Evolutionary conservation across 148 eudicot species (phyloP).

Genomic region (Arbutus unedo): DNA sequence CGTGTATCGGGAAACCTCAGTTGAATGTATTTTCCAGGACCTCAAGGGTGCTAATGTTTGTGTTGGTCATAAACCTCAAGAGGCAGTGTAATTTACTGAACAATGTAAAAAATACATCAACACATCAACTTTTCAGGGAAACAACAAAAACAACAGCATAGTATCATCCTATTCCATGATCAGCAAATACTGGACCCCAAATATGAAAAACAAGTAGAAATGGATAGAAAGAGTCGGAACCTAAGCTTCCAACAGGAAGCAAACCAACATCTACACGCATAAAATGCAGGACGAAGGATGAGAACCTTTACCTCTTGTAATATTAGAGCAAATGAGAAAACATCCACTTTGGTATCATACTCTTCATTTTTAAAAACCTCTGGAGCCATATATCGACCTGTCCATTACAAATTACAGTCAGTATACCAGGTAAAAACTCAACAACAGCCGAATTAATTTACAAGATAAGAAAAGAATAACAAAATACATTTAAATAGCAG

Average conservation of each 20-base stretch:
- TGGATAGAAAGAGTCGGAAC: constrained; percentile 1
- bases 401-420: constrained; percentile 11
- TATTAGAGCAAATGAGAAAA: constrained; percentile 91
- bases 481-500: neutral
- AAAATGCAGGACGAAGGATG: neutral
- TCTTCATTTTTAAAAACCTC: constrained; percentile 86
- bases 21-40: neutral
- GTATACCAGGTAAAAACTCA: neutral
- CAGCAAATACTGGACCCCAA: neutral
- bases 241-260: neutral
- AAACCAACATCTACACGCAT: neutral
- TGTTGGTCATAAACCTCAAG: neutral
- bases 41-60: neutral
- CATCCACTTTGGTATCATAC: constrained; percentile 95
- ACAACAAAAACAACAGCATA: neutral
- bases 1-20: neutral
- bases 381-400: constrained; percentile 95
- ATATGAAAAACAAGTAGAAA: neutral
- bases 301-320: constrained; percentile 74
- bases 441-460: neutral
- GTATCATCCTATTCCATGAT: neutral
- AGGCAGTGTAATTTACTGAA: neutral
- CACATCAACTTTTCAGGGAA: neutral
- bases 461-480: neutral
- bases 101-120: neutral